A percentile compares a stretch with the other conserved stretches of the same genome.
phyloP scores from a whole-genome alignment of 1,284 basidiomycete genomes.

The Tetrapyrgos nigripes region DNA sequence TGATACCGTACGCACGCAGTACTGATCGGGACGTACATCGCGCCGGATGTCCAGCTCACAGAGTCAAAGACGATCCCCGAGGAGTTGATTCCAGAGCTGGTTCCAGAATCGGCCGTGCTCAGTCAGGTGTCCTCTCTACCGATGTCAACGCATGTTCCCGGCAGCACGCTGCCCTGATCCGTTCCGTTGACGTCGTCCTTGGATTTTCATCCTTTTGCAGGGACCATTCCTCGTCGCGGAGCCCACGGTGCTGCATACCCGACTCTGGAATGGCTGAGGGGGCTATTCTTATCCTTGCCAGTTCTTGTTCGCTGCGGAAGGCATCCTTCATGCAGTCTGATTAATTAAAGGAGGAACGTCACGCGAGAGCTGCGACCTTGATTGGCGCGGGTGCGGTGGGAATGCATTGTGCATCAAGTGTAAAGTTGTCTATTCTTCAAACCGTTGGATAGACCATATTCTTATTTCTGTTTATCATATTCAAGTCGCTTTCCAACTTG shows the following conservation, averaged over 20 bases:
- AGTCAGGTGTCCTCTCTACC: not conserved
- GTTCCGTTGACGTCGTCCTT: not conserved
- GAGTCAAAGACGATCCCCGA: too few relatives aligned
- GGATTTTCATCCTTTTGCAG: too few relatives aligned
- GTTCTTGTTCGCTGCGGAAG: not conserved
- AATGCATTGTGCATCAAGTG: not conserved
- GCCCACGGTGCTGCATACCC: too few relatives aligned
- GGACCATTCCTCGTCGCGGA: too few relatives aligned
- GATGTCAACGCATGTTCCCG: not conserved
- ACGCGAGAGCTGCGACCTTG: not conserved
- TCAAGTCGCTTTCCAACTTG: not conserved
- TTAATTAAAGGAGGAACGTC: not conserved
- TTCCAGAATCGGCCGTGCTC: not conserved
- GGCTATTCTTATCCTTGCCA: too few relatives aligned
- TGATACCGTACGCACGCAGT: too few relatives aligned
- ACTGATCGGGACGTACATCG: too few relatives aligned
- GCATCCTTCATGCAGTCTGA: not conserved
- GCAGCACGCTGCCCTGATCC: not conserved
- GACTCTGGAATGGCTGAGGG: too few relatives aligned
- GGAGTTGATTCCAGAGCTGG: too few relatives aligned
- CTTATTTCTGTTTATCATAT: not conserved
- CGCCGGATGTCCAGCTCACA: too few relatives aligned
- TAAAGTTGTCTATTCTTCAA: too few relatives aligned
- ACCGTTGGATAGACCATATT: not conserved
- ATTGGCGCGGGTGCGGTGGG: not conserved